Evolutionary conservation across 176 grass and related monocot species (phyloP).

Genomic region (Eleusine indica): DNA sequence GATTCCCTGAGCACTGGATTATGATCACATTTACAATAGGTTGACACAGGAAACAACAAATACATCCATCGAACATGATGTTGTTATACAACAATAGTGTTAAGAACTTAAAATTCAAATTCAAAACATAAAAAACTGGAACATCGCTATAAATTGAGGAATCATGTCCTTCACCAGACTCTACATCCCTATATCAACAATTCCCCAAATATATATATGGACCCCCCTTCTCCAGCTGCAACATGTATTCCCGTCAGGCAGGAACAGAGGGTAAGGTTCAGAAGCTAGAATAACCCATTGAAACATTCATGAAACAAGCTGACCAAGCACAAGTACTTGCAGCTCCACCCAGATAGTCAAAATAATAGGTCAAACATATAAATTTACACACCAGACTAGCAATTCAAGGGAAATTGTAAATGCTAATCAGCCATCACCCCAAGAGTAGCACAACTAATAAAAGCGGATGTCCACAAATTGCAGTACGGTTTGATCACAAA

Average conservation of each 20-base stretch:
- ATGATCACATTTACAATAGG: neutral
- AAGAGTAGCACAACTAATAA: neutral
- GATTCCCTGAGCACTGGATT: neutral
- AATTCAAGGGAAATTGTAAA: neutral
- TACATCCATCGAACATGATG: neutral
- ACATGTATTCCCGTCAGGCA: neutral
- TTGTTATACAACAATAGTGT: neutral
- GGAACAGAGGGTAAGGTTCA: neutral
- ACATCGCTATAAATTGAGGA: neutral
- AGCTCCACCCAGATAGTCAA: neutral
- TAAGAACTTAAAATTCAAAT: neutral
- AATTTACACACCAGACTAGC: slow-evolving; percentile 6
- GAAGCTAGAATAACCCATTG: neutral
- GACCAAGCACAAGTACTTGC: neutral
- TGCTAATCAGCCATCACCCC: too few species aligned
- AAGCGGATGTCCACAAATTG: neutral
- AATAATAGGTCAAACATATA: neutral
- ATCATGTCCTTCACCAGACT: neutral
- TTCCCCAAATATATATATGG: neutral
- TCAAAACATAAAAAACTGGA: neutral
- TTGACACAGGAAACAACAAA: neutral
- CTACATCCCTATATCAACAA: neutral
- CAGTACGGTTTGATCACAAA: neutral
- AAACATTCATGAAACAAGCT: neutral
- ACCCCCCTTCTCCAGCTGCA: neutral